Evolutionary conservation across 139 green algal species (phyloP).

Genomic region (Haematococcus lacustris): DNA sequence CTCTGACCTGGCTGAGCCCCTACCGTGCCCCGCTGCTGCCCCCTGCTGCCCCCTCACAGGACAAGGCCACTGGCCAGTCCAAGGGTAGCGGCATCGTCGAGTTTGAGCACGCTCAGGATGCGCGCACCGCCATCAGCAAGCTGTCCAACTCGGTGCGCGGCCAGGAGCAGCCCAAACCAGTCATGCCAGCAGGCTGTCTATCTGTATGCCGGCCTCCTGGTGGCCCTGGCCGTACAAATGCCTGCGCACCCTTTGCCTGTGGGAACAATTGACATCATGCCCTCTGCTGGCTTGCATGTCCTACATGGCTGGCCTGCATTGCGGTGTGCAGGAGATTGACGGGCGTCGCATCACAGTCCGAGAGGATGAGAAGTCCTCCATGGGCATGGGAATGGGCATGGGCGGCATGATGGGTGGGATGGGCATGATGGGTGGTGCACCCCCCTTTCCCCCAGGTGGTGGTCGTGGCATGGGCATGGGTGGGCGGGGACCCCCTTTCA

Average conservation of each 20-base stretch:
- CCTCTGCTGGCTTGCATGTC: too few species aligned
- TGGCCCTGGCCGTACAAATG: too few species aligned
- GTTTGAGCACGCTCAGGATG: conserved; percentile 52
- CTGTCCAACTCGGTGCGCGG: conserved; percentile 47
- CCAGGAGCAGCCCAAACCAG: too few species aligned
- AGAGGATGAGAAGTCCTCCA: conserved; percentile 43
- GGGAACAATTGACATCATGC: too few species aligned
- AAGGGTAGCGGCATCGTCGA: conserved; percentile 80
- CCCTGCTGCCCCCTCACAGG: too few species aligned
- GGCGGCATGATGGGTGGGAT: conserved; percentile 14
- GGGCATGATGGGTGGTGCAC: conserved; percentile 18
- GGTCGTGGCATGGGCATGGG: conserved; percentile 24
- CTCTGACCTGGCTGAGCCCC: too few species aligned
- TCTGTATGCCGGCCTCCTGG: too few species aligned
- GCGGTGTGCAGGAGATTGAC: conserved; percentile 21
- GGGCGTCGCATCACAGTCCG: conserved; percentile 41
- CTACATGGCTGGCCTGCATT: background rate
- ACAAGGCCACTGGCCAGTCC: conserved; percentile 38
- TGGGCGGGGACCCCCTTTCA: conserved; percentile 24
- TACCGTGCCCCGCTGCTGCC: too few species aligned
- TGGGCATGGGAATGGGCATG: conserved; percentile 27
- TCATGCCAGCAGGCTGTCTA: too few species aligned
- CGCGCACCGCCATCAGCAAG: conserved; percentile 49
- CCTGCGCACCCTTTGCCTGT: too few species aligned
- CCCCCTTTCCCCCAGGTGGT: too few species aligned